Evolutionary conservation across 2,329 filamentous ascomycete genomes (phyloP), one percentile per base, ranked within the genome.

Genomic region (Stagonosporopsis chrysanthemi): DNA sequence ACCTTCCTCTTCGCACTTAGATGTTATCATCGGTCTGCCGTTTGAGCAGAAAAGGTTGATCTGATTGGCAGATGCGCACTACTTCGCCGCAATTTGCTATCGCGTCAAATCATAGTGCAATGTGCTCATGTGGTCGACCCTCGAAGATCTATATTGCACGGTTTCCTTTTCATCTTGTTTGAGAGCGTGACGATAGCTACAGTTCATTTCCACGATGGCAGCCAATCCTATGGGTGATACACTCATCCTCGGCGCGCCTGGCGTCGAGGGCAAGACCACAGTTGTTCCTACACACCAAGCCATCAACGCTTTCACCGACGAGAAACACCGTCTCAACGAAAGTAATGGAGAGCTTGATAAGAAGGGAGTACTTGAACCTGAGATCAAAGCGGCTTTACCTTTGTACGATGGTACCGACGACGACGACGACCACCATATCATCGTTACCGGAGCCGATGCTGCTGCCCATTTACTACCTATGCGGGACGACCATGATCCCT

Each of bases 371-470:
- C 22, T 61, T 11, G 54, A 63, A n/a, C 58, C 58, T 5, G 60
- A 61, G 28, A 56, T 63, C 35, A 56, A 53, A 22, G 51, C 58
- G 11, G 58, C 45, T n/a, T 19, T 63, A 15, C 54, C 58, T 45
- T 38, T 40, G 17, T 56, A 61, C 44, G 47, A 63, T 23, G 43
- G 35, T 12, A 28, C 28, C 26, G 43, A 60, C n/a, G 24, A 45
- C 4, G 58, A 60, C 15, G 47, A 58, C 23, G 50, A 60, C 6
- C n/a, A 60, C 11, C 57, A 49, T 22, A 51, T 63, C 42, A 63
- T 63, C 38, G 29, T 63, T 19, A 63, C 58, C 36, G 60, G 60
- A 46, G 60, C 60, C 17, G 60, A 63, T 46, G 60, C 60, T 12
- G 60, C 60, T 40, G 60, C 60, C 8, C 58, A 63, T 17, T 47